Percentiles rank a stretch among this genome's conserved stretches.
Conservation (phyloP, 1,284 basidiomycete genomes). For the Microbotryomycetes sp. region DNA sequence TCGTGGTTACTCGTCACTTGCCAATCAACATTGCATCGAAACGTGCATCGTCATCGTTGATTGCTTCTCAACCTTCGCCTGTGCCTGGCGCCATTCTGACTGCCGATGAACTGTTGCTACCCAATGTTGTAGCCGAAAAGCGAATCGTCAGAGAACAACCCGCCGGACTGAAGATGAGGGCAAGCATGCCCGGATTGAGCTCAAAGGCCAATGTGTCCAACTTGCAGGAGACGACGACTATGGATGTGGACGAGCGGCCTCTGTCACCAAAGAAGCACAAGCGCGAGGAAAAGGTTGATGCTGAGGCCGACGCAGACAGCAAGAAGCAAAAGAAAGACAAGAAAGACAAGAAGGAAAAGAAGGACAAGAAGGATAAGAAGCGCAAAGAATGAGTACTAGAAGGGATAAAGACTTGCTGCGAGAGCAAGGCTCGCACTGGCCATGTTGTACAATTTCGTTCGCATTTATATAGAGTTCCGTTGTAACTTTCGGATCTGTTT, state of each 20-base stretch:
- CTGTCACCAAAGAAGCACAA: not conserved
- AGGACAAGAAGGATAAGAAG: constrained; percentile 54
- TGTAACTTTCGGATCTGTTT: too few species aligned
- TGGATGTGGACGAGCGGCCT: not conserved
- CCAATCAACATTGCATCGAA: constrained; percentile 7
- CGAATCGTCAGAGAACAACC: constrained; percentile 14
- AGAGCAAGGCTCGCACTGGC: too few species aligned
- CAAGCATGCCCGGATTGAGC: constrained; percentile 7
- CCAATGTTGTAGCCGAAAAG: not conserved
- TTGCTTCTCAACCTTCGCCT: constrained; percentile 27
- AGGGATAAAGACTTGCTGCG: too few species aligned
- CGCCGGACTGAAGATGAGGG: constrained; percentile 13
- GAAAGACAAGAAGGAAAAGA: constrained; percentile 27
- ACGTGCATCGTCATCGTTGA: constrained; percentile 19
- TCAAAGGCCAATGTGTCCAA: constrained; percentile 4
- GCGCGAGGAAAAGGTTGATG: not conserved
- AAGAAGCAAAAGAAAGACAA: constrained; percentile 40
- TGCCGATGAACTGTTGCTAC: constrained; percentile 16
- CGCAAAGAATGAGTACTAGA: too few species aligned
- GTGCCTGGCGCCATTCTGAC: constrained; percentile 28
- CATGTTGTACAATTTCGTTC: too few species aligned
- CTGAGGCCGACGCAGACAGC: constrained; percentile 1
- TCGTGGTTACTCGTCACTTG: constrained; percentile 14
- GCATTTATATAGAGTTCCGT: too few species aligned
- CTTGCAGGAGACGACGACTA: constrained; percentile 1